Base-by-base conservation (phyloP, 2,329 filamentous ascomycete genomes). In the Phaeosphaeriaceae sp. region DNA sequence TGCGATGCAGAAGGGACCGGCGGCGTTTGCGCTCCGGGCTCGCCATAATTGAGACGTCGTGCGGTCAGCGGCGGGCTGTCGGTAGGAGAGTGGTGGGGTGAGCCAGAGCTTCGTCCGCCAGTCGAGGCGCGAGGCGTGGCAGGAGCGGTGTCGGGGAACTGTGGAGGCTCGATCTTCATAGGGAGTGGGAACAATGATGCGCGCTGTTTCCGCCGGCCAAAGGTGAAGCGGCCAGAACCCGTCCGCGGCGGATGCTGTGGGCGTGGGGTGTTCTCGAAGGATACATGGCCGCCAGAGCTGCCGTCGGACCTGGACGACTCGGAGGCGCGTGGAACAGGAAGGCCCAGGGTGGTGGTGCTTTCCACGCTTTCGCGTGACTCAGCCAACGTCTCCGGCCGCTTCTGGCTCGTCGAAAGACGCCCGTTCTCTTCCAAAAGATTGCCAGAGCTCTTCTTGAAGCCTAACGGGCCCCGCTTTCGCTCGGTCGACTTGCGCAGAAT, bases 261-360 rank as follows among this genome's bases (percentile, higher is more conserved):
- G 20, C 67, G 72, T 22, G 74, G 65, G 25, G 64, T 70, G 50
- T 70, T 48, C 27, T 76, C 75, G 47, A 78, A 76, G 24, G 73
- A 74, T 64, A 76, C 64, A 54, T 78, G 75, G 27, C 73, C 75
- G 44, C 84, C 87, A 17, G 89, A 91, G 78, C 91, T 96, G 46
- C 87, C 91, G 76, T 97, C 93, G 25, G 94, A 97, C 65, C 91
- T 87, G 1, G 93, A 97, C 1, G 94, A 97, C 71, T 97, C 94
- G 5, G 91, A 95, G 25, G 90, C 80, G 42, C 91, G 84, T 62
- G 86, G 85, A 27, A 86, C 80, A 11, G 89, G 87, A 20, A 90
- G 82, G 7, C 88, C 87, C 58, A 92, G 80, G 2, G 86, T 83
- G 15, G 87, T 86, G 24, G 83, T 83, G 24, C 82, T 81, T 61